Evolutionary conservation across 2,329 filamentous ascomycete genomes (phyloP).

Genomic region (Ramularia endophylla): DNA sequence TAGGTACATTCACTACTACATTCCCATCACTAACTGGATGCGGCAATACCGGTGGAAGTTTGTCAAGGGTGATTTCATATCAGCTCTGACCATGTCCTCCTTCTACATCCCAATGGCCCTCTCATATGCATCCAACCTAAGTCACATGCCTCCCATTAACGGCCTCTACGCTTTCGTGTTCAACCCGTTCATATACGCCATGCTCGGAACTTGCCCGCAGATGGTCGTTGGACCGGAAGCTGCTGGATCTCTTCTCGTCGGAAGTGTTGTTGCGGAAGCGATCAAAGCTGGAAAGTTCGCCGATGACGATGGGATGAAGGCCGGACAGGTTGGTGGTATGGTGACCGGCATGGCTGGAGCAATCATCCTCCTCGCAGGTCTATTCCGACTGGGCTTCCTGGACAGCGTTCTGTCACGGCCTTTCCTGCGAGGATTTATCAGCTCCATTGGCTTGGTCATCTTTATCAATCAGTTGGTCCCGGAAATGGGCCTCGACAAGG

Average conservation of each 20-base stretch:
- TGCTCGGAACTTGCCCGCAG: constrained; percentile 84
- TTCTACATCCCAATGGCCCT: constrained; percentile 98
- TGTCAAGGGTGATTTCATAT: constrained; percentile 77
- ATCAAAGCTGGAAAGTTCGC: constrained; percentile 61
- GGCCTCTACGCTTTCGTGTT: constrained; percentile 93
- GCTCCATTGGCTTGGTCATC: constrained; percentile 93
- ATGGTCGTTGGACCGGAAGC: constrained; percentile 96
- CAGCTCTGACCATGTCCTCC: constrained; percentile 92
- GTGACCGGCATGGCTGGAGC: constrained; percentile 82
- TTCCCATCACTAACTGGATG: constrained; percentile 88
- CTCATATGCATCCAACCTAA: constrained; percentile 86
- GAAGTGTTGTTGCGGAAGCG: constrained; percentile 73
- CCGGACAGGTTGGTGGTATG: constrained; percentile 80
- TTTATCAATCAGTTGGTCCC: constrained; percentile 91
- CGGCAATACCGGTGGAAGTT: constrained; percentile 77
- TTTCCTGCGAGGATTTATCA: constrained; percentile 93
- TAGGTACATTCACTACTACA: constrained; percentile 88
- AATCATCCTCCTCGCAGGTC: constrained; percentile 79
- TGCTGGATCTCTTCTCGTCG: constrained; percentile 83
- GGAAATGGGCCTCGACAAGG: constrained; percentile 68
- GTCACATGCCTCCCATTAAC: constrained; percentile 87
- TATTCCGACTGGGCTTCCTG: constrained; percentile 82
- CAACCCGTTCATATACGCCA: constrained; percentile 82
- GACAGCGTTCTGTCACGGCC: constrained; percentile 91
- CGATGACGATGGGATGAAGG: constrained; percentile 62